These are phyloP conservation scores for Arabidopsis suecica DNA, from an alignment of 345 rosid genomes.

Conservation along the genomic window DNA sequence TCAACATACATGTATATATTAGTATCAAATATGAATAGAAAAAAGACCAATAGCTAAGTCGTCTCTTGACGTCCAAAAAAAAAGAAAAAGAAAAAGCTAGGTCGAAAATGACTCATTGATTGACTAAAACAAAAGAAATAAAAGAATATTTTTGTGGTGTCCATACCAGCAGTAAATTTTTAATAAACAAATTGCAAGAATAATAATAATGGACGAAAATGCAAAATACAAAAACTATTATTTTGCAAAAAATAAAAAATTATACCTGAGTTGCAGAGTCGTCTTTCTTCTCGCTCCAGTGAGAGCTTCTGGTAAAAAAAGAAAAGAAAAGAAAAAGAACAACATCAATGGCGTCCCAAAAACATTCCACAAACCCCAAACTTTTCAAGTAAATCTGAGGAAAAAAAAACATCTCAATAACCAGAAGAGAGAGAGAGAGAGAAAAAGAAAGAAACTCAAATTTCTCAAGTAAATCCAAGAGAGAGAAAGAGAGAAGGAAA, in stretches of 20 bases:
- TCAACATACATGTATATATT: not conserved
- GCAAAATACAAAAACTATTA: not conserved
- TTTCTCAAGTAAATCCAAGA: slow-evolving; percentile 5
- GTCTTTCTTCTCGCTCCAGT: slow-evolving; percentile 21
- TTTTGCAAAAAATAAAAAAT: not conserved
- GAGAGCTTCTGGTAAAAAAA: slow-evolving; percentile 10
- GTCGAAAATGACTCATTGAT: not conserved
- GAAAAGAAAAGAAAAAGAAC: not conserved
- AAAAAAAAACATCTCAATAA: slow-evolving; percentile 16
- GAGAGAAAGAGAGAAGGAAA: slow-evolving; percentile 1
- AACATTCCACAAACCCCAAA: slow-evolving; percentile 11
- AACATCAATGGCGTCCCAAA: slow-evolving; percentile 31
- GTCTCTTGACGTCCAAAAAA: slow-evolving; percentile 14
- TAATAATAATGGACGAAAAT: slow-evolving; percentile 10
- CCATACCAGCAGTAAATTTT: not conserved
- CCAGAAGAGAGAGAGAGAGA: not conserved
- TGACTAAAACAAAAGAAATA: not conserved
- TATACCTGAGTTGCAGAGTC: slow-evolving; percentile 18
- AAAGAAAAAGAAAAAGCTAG: no score
- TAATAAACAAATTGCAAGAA: not conserved
- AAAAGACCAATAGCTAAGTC: slow-evolving; percentile 32
- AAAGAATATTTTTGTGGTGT: not conserved
- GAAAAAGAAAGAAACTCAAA: not conserved
- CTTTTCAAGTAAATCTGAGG: slow-evolving; percentile 8
- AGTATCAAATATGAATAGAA: no score